Evolutionary conservation across 768 basidiomycete genomes (phyloP).

Genomic region (Amyloporia xantha): DNA sequence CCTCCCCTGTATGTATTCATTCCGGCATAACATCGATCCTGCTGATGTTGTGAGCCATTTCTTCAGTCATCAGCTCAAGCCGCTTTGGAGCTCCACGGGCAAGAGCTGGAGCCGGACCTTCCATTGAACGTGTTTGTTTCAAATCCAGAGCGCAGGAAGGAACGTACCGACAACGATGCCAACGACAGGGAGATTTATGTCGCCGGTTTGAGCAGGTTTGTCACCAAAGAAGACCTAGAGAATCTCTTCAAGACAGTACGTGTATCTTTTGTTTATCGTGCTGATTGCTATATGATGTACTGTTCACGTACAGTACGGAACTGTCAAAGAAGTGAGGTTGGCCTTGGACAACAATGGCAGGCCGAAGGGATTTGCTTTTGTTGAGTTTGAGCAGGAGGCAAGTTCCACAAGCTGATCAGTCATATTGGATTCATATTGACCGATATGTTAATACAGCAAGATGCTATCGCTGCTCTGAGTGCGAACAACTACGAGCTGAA

Average conservation of each 20-base stretch:
- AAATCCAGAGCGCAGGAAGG: conserved; percentile 84
- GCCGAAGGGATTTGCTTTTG: conserved; percentile 83
- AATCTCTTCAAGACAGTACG: conserved; percentile 74
- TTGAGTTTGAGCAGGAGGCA: conserved; percentile 86
- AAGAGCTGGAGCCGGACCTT: conserved; percentile 63
- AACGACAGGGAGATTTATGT: conserved; percentile 84
- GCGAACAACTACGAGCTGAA: conserved; percentile 88
- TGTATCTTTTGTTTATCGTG: conserved; percentile 2
- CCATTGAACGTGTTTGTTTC: conserved; percentile 77
- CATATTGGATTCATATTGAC: neutral
- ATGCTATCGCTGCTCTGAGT: conserved; percentile 62
- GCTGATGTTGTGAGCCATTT: neutral
- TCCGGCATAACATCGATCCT: neutral
- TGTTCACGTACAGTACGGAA: conserved; percentile 79
- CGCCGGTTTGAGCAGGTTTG: conserved; percentile 75
- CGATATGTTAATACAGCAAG: conserved; percentile 38
- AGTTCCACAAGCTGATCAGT: conserved; percentile 18
- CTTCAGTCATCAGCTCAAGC: conserved; percentile 57
- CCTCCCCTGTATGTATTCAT: conserved; percentile 56
- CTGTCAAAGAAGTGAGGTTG: conserved; percentile 76
- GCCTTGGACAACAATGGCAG: conserved; percentile 63
- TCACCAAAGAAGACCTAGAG: conserved; percentile 69
- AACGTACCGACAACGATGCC: conserved; percentile 82
- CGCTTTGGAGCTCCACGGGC: conserved; percentile 75
- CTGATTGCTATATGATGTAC: neutral